These are phyloP conservation scores for Blastobotrys robertii DNA, from an alignment of 805 yeast genomes.

Conservation along the genomic window DNA sequence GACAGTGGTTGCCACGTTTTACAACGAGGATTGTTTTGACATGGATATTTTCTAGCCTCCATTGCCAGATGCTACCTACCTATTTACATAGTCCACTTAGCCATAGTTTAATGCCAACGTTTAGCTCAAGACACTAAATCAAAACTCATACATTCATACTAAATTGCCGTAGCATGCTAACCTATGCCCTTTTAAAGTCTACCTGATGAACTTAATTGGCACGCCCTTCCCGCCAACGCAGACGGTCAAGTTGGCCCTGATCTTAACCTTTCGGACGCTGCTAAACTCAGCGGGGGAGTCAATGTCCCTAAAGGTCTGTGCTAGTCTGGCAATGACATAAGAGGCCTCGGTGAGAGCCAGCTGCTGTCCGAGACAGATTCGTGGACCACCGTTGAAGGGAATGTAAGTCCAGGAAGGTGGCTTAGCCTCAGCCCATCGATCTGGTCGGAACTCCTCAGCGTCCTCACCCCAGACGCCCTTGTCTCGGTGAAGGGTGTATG, in stretches of 20 bases:
- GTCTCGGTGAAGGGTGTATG: conserved; percentile 34
- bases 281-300: conserved; percentile 1
- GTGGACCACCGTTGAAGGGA: conserved; percentile 48
- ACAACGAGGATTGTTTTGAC: conserved; percentile 42
- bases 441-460: conserved; percentile 34
- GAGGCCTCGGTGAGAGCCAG: conserved; percentile 46
- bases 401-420: conserved; percentile 38
- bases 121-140: too few relatives aligned
- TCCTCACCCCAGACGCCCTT: conserved; percentile 33
- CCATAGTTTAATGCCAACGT: too few relatives aligned
- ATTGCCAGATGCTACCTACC: too few relatives aligned
- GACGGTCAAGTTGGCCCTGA: too few relatives aligned
- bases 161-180: too few relatives aligned
- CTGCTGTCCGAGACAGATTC: conserved; percentile 48
- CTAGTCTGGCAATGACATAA: conserved; percentile 33
- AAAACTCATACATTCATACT: not conserved
- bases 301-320: conserved; percentile 24
- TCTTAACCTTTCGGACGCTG: too few relatives aligned
- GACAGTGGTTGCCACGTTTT: conserved; percentile 53
- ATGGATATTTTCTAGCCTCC: conserved; percentile 18
- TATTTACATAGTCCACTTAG: too few relatives aligned
- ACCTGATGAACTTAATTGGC: too few relatives aligned
- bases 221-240: too few relatives aligned
- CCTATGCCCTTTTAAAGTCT: too few relatives aligned
- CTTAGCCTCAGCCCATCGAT: conserved; percentile 35